These are phyloP conservation scores for Geranium brycei DNA, from an alignment of 345 rosid species.

Conservation along the genomic window DNA sequence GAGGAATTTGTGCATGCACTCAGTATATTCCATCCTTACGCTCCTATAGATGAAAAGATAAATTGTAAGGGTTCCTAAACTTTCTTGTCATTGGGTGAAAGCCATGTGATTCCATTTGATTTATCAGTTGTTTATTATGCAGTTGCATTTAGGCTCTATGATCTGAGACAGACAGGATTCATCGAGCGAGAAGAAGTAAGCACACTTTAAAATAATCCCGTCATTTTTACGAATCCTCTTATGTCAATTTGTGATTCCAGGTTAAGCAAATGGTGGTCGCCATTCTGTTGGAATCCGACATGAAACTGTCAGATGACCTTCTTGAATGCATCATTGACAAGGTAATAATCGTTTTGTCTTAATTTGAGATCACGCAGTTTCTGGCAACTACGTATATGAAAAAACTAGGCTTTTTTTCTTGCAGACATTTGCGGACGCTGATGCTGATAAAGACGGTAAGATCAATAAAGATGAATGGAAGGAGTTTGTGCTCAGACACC, in stretches of 20 bases:
- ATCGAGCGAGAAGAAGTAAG: slow-evolving; percentile 80
- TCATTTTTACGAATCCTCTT: no score
- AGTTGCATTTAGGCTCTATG: slow-evolving; percentile 82
- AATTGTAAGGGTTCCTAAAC: slow-evolving; percentile 41
- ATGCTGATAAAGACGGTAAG: slow-evolving; percentile 51
- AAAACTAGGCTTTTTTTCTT: neutral
- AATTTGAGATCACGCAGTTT: neutral
- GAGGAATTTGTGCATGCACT: slow-evolving; percentile 72
- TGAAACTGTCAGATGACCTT: slow-evolving; percentile 42
- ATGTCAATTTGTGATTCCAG: slow-evolving; percentile 17
- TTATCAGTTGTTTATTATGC: slow-evolving; percentile 14
- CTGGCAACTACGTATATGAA: neutral
- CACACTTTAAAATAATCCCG: neutral
- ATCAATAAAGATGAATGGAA: slow-evolving; percentile 61
- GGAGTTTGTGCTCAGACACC: slow-evolving; percentile 38
- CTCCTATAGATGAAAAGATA: slow-evolving; percentile 62
- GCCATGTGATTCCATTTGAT: slow-evolving; percentile 2
- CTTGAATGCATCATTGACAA: slow-evolving; percentile 58
- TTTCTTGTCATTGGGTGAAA: neutral
- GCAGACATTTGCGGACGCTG: slow-evolving; percentile 76
- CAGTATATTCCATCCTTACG: slow-evolving; percentile 63
- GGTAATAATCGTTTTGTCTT: slow-evolving; percentile 22
- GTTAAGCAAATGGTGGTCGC: slow-evolving; percentile 81
- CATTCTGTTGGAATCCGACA: slow-evolving; percentile 52
- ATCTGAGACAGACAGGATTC: slow-evolving; percentile 72